Conservation (phyloP, 768 basidiomycete species). For the Trichaptum fuscoviolaceum region DNA sequence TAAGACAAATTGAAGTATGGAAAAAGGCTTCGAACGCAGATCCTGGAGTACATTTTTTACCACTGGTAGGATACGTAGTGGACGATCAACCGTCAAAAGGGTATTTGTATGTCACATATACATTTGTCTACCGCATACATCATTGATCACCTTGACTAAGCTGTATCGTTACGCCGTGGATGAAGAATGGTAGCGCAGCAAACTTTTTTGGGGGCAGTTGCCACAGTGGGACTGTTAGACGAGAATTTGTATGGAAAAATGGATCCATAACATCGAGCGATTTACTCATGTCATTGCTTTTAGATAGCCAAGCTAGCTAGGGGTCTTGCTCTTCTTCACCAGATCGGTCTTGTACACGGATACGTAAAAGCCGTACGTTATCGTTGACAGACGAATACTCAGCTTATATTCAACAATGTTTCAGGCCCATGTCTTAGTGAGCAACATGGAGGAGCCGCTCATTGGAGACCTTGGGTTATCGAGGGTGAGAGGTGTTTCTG, state of each 20-base stretch:
- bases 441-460: conserved; percentile 27
- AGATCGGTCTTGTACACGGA: conserved; percentile 39
- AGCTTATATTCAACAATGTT: no score
- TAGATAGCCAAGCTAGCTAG: not conserved
- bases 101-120: not conserved
- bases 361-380: conserved; percentile 45
- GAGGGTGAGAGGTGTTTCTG: conserved; percentile 1
- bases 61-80: not conserved
- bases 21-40: not conserved
- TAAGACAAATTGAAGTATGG: not conserved
- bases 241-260: not conserved
- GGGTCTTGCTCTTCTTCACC: not conserved
- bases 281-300: not conserved
- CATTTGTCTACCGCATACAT: not conserved
- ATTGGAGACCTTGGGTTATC: conserved; percentile 41
- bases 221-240: not conserved
- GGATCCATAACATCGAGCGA: not conserved
- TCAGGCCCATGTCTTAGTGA: not conserved
- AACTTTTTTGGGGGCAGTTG: not conserved
- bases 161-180: not conserved
- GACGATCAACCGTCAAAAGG: not conserved
- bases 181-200: not conserved
- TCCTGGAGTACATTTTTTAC: not conserved
- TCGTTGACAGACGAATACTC: no score
- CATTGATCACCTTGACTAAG: not conserved